Conservation (phyloP, 2,329 filamentous ascomycete genomes). For the Domatiomyces catenatus region DNA sequence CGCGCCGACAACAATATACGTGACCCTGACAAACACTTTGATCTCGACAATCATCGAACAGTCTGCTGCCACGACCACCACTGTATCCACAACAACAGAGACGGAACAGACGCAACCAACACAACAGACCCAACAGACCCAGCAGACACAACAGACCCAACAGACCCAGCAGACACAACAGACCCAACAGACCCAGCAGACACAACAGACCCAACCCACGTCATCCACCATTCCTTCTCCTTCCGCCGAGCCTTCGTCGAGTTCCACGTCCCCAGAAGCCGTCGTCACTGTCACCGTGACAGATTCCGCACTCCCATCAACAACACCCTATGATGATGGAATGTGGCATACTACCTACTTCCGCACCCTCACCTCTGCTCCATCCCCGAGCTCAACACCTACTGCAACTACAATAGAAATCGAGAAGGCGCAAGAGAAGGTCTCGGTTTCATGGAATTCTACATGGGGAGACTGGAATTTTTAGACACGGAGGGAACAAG, state of each 20-base stretch:
- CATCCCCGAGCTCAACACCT: not conserved
- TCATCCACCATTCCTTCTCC: slow-evolving; percentile 1
- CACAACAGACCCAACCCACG: too few relatives aligned
- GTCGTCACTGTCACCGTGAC: slow-evolving; percentile 12
- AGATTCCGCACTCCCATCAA: slow-evolving; percentile 8
- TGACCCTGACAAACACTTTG: slow-evolving; percentile 10
- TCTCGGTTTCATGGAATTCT: not conserved
- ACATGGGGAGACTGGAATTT: not conserved
- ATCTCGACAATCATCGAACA: slow-evolving; percentile 10
- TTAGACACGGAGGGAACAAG: not conserved
- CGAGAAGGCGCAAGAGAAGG: not conserved
- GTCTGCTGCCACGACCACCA: slow-evolving; percentile 1
- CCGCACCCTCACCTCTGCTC: slow-evolving; percentile 4
- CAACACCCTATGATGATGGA: slow-evolving; percentile 18
- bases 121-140: too few relatives aligned
- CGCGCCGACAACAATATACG: slow-evolving; percentile 14
- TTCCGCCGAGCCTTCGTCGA: not conserved
- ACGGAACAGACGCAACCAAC: too few relatives aligned
- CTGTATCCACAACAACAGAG: not conserved
- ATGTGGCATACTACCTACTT: slow-evolving; percentile 21
- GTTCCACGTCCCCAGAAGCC: slow-evolving; percentile 3
- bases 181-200: too few relatives aligned
- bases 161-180: too few relatives aligned
- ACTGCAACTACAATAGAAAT: not conserved
- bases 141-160: too few relatives aligned